phyloP scores from a whole-genome alignment of 495 filamentous ascomycete species.

The Symbiotaphrina buchneri region DNA sequence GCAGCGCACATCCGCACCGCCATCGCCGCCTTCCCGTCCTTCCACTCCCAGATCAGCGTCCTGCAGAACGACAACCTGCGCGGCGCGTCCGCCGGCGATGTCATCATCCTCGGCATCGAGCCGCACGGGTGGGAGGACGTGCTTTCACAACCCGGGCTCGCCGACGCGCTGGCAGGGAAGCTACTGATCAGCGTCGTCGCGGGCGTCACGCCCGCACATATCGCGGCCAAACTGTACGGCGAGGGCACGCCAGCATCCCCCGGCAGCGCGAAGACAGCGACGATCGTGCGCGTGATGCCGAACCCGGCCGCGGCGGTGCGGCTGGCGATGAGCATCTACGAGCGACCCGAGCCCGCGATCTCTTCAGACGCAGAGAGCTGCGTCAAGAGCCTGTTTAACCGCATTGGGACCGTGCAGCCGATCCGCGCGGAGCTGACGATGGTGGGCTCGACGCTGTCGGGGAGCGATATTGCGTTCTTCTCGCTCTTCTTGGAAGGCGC shows the following conservation, averaged over 20 bases:
- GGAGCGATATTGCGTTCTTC: slow-evolving; percentile 20
- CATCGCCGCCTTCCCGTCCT: slow-evolving; percentile 6
- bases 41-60: slow-evolving; percentile 8
- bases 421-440: slow-evolving; percentile 16
- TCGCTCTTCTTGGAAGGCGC: slow-evolving; percentile 20
- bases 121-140: slow-evolving; percentile 12
- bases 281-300: slow-evolving; percentile 16
- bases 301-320: slow-evolving; percentile 18
- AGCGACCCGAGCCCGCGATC: slow-evolving; percentile 11
- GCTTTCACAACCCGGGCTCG: slow-evolving; percentile 9
- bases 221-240: slow-evolving; percentile 13
- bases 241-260: slow-evolving; percentile 6
- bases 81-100: slow-evolving; percentile 9
- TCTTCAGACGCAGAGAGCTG: slow-evolving; percentile 10
- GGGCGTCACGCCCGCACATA: slow-evolving; percentile 14
- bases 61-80: slow-evolving; percentile 7
- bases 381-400: slow-evolving; percentile 15
- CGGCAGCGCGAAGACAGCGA: slow-evolving; percentile 1
- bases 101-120: slow-evolving; percentile 14
- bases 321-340: slow-evolving; percentile 17
- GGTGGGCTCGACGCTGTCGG: slow-evolving; percentile 16
- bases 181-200: slow-evolving; percentile 21
- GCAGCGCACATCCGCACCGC: slow-evolving; percentile 3
- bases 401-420: slow-evolving; percentile 15
- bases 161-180: slow-evolving; percentile 10